Evolutionary conservation across 2,329 filamentous ascomycete species (phyloP).

Genomic region (Myriosclerotinia scirpicola): DNA sequence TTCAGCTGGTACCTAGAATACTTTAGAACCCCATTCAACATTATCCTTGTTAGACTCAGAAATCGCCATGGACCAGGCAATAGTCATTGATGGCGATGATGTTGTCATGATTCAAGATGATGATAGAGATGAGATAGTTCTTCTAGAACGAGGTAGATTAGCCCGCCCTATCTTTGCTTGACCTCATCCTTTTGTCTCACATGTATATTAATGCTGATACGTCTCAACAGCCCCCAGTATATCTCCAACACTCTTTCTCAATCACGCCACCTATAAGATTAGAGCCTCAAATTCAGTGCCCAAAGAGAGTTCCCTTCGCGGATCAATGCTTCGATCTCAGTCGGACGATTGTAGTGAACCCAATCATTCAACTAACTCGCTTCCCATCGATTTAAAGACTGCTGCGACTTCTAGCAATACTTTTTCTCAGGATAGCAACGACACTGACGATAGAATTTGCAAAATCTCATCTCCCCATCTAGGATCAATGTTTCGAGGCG

Average conservation of each 20-base stretch:
- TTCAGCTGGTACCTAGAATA: background rate
- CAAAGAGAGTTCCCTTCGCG: too few species aligned
- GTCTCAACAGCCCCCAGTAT: background rate
- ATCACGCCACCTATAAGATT: background rate
- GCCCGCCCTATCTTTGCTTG: background rate
- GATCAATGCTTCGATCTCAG: background rate
- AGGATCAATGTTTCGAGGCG: background rate
- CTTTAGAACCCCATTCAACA: background rate
- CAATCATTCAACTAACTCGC: background rate
- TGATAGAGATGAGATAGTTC: slow-evolving; percentile 3
- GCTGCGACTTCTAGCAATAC: background rate
- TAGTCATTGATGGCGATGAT: slow-evolving; percentile 6
- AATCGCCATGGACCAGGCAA: background rate
- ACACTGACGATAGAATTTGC: background rate
- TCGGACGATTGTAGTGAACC: background rate
- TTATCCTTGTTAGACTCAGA: background rate
- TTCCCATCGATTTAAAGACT: background rate
- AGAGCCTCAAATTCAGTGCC: background rate
- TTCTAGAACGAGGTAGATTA: slow-evolving; percentile 15
- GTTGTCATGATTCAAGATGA: background rate
- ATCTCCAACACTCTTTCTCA: background rate
- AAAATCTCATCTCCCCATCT: background rate
- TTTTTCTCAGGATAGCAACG: background rate
- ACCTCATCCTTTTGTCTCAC: background rate
- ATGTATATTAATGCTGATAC: slow-evolving; percentile 5